Conservation (phyloP, 2,329 filamentous ascomycete species). For the Ophiobolus disseminans region DNA sequence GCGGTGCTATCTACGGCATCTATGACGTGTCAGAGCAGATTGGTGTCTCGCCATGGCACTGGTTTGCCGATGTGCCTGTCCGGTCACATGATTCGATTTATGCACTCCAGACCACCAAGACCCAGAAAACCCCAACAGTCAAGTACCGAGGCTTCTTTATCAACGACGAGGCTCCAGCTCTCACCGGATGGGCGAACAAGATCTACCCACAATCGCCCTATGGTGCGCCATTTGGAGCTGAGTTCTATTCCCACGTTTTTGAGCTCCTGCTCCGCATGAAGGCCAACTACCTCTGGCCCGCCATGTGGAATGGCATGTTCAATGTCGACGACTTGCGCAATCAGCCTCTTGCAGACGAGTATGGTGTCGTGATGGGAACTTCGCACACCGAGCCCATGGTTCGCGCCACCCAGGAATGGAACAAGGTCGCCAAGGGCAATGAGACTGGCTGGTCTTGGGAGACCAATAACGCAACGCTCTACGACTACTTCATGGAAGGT, state of each 20-base stretch:
- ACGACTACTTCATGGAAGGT: constrained; percentile 72
- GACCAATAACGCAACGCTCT: constrained; percentile 72
- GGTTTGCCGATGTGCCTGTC: constrained; percentile 68
- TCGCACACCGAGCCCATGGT: constrained; percentile 78
- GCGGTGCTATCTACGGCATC: constrained; percentile 72
- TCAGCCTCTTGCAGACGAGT: constrained; percentile 74
- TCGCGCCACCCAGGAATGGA: constrained; percentile 62
- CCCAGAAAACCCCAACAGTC: constrained; percentile 67
- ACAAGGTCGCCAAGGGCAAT: constrained; percentile 57
- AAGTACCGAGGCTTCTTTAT: constrained; percentile 75
- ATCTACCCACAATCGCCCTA: constrained; percentile 58
- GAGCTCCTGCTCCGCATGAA: constrained; percentile 73
- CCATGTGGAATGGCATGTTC: constrained; percentile 75
- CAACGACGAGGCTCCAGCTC: constrained; percentile 72
- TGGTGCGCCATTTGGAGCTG: constrained; percentile 58
- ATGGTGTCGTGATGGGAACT: constrained; percentile 74
- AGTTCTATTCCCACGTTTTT: constrained; percentile 73
- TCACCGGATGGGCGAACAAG: constrained; percentile 71
- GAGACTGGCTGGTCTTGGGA: constrained; percentile 69
- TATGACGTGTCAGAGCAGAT: constrained; percentile 78
- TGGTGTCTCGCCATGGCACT: constrained; percentile 75
- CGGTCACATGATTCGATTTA: constrained; percentile 62
- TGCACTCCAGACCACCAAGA: constrained; percentile 60
- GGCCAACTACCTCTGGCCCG: constrained; percentile 79
- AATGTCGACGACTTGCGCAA: constrained; percentile 73